Evolutionary conservation across 805 yeast genomes (phyloP).

Genomic region (Phaffomyces opuntiae): DNA sequence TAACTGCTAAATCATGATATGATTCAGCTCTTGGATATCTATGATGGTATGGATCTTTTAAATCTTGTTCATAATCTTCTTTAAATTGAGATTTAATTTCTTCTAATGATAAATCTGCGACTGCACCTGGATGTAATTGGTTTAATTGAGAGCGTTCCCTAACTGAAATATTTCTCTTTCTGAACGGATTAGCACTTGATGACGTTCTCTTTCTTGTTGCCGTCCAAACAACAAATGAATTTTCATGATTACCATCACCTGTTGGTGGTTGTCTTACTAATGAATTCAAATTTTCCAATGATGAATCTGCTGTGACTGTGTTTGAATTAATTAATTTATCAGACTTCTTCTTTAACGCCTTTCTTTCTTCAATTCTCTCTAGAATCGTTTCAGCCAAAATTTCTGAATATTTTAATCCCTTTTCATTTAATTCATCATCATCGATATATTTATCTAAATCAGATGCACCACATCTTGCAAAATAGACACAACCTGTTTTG

Average conservation of each 20-base stretch:
- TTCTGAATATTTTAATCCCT: conserved; percentile 62
- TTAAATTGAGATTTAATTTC: conserved; percentile 59
- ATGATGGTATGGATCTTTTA: conserved; percentile 84
- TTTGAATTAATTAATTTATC: conserved; percentile 4
- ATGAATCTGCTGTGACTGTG: conserved; percentile 8
- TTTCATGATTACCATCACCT: conserved; percentile 51
- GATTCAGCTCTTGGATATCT: conserved; percentile 90
- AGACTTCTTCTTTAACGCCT: conserved; percentile 5
- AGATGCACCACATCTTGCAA: conserved; percentile 70
- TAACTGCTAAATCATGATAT: conserved; percentile 91
- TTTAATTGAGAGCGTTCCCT: conserved; percentile 77
- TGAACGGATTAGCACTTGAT: conserved; percentile 68
- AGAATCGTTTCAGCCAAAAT: conserved; percentile 53
- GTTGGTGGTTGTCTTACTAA: conserved; percentile 30
- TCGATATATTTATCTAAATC: conserved; percentile 48
- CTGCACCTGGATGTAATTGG: conserved; percentile 84
- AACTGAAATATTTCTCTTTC: conserved; percentile 53
- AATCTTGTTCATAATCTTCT: conserved; percentile 57
- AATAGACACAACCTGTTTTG: conserved; percentile 83
- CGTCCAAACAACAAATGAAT: conserved; percentile 85
- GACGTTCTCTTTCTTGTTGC: conserved; percentile 82
- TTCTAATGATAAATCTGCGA: conserved; percentile 58
- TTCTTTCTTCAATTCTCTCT: conserved; percentile 26
- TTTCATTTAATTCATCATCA: conserved; percentile 78
- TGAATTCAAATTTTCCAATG: conserved; percentile 9